Evolutionary conservation across 208 protist genomes (phyloP), one percentile per base, ranked within the genome.

Genomic region (Leishmania gerbilli): DNA sequence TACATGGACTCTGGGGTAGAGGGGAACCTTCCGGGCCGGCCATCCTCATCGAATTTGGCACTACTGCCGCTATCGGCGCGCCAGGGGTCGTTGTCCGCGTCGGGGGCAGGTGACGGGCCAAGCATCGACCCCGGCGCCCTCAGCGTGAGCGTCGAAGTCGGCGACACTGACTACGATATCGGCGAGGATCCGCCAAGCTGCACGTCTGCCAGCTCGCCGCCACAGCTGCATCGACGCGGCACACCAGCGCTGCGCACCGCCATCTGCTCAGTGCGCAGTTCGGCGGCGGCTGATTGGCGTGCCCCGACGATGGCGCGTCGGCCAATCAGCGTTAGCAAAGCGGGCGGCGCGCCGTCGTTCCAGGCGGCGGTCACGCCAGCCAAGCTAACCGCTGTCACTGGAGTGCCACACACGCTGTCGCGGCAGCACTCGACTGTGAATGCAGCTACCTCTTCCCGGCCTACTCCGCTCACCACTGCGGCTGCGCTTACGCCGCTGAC

Each of bases 1-100:
- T 93, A 93, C 82, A 92, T 92, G 84, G 82, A 79, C 68, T 79
- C 72, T 34, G 67, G 71, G 34, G 79, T 71, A 68, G 80, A 65
- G 3, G 31, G 37, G 11, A 40, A 15, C n/a, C 53, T 4, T 64
- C 3, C 56, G 3, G 56, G 31, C 6, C 21, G 24, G 8, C 37
- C 53, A n/a, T n/a, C 74, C 11, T 65, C 24, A 42, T 47, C 19
- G 17, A 37, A 37, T 15, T 9, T 37, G 34, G 53, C 56, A 47
- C 24, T 8, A 19, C 60, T 45, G 31, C 60, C 56, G 27, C 56
- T 45, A 37, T 27, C 60, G 72, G 15, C 72, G 51, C 51, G 34
- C 27, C 72, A 47, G 31, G 51, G 31, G 31, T 51, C 56, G 27
- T 49, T 19, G 34, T 67, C 74, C 8, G 27, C 27, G 69, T 27